Base-by-base conservation (phyloP, 176 grass and related monocot genomes). In the Carex parvula region DNA sequence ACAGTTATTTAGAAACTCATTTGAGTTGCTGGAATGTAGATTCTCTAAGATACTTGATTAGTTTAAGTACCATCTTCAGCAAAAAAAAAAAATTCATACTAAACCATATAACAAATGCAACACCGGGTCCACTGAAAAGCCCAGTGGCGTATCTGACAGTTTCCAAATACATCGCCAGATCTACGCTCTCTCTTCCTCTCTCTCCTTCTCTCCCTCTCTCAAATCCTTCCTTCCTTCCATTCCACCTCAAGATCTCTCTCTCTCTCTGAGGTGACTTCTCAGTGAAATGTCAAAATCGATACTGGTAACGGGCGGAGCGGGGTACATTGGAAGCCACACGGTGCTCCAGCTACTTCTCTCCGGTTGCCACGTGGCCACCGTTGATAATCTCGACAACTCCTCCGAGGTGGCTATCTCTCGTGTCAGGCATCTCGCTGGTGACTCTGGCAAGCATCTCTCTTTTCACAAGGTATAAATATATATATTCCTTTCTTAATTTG, bases 291-390 rank as follows among this genome's bases (percentile, higher is more conserved):
- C 80, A 0, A 90, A 87, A 85, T 88, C 91, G 60, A 89, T 97
- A 64, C 89, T 97, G 53, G 94, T 97, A 4, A 97, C 94, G 11
- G 94, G 94, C 1, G 94, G 94, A 12, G 94, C 94, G 0, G 94
- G 94, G 0, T 97, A 97, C 94, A 97, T 97, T 82, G 94, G 94
- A 13, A 97, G 94, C 90, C 94, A 97, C 90, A 87, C 94, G 55
- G 94, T 92, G 84, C 87, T 97, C 68, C 90, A 92, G 92, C 89
- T 97, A 9, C 92, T 97, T 78, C 82, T 88, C 26, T 73, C 79
- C 3, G 94, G 94, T 0, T 92, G 92, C 88, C 87, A 76, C 85
- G 92, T 87, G 81, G 89, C 90, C 60, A 84, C 92, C 80, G 72
- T 94, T 52, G 94, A 97, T 57, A 97, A 90, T 84, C 94, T 97